Evolutionary conservation across 164 flowering plant genomes (phyloP).

Genomic region (Berberis thunbergii): DNA sequence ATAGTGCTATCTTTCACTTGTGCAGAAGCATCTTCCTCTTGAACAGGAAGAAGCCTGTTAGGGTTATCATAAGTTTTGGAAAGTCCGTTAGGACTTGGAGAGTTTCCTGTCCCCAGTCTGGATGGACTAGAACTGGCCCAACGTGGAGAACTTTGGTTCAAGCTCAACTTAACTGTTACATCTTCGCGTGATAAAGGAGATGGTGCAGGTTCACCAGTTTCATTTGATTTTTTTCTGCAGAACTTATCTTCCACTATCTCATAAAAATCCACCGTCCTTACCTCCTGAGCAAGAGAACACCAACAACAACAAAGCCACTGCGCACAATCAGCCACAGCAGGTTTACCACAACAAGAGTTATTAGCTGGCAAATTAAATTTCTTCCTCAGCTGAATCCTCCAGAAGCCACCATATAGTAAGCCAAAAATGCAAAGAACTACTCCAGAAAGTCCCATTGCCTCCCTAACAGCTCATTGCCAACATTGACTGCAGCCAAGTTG

Average conservation of each 20-base stretch:
- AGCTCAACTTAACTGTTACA: constrained; percentile 14
- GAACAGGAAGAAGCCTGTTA: constrained; percentile 13
- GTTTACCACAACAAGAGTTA: constrained; percentile 48
- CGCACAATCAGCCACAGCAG: constrained; percentile 62
- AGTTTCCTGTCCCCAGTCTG: constrained; percentile 7
- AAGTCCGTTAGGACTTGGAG: constrained; percentile 15
- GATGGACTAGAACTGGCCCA: constrained; percentile 12
- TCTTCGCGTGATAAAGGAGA: constrained; percentile 42
- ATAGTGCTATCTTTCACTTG: constrained; percentile 17
- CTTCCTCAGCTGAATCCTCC: constrained; percentile 97
- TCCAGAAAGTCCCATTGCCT: constrained; percentile 53
- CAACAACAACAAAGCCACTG: constrained; percentile 93
- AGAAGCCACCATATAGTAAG: constrained; percentile 89
- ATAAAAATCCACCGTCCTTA: constrained; percentile 69
- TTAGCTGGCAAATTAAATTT: constrained; percentile 66
- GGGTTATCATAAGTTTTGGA: constrained; percentile 11
- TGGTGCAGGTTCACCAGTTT: constrained; percentile 9
- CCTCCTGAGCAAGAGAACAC: constrained; percentile 96
- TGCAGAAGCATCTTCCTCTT: constrained; percentile 22
- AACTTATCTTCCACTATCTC: constrained; percentile 66
- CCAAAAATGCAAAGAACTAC: constrained; percentile 70
- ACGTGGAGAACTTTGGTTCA: constrained; percentile 18
- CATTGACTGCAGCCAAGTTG: constrained; percentile 71
- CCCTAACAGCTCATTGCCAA: constrained; percentile 55
- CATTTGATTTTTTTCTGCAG: constrained; percentile 24